These are phyloP conservation scores for Fusarium longipes DNA, from an alignment of 2,329 filamentous ascomycete species.

Conservation along the genomic window DNA sequence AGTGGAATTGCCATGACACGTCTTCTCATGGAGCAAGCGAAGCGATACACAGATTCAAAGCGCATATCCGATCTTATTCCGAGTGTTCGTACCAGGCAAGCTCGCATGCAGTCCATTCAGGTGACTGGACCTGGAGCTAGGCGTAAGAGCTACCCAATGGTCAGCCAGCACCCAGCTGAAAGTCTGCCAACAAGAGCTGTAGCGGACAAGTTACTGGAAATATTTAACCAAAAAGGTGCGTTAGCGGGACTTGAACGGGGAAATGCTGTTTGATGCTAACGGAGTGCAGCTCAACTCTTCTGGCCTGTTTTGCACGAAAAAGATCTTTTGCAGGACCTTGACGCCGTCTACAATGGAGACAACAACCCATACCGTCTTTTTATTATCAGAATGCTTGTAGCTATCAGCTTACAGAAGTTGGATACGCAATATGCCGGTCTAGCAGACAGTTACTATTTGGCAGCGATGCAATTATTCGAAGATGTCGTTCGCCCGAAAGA, in stretches of 20 bases:
- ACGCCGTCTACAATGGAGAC: slow-evolving; percentile 82
- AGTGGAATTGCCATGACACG: slow-evolving; percentile 96
- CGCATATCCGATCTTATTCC: slow-evolving; percentile 93
- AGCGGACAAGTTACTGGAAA: slow-evolving; percentile 81
- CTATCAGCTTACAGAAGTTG: slow-evolving; percentile 93
- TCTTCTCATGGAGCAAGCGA: slow-evolving; percentile 95
- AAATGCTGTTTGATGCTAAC: slow-evolving; percentile 22
- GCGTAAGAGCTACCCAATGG: slow-evolving; percentile 91
- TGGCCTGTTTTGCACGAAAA: slow-evolving; percentile 89
- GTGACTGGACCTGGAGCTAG: slow-evolving; percentile 63
- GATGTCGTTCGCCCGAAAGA: slow-evolving; percentile 88
- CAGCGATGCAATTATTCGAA: slow-evolving; percentile 86
- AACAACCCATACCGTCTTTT: slow-evolving; percentile 88
- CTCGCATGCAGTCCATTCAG: slow-evolving; percentile 69
- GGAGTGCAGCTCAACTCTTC: slow-evolving; percentile 79
- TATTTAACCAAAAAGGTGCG: slow-evolving; percentile 86
- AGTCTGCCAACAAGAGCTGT: slow-evolving; percentile 78
- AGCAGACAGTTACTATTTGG: slow-evolving; percentile 93
- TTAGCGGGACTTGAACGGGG: background rate
- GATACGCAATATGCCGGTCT: slow-evolving; percentile 90
- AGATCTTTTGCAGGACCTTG: slow-evolving; percentile 78
- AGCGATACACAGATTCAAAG: slow-evolving; percentile 89
- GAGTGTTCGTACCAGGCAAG: slow-evolving; percentile 69
- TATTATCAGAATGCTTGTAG: slow-evolving; percentile 88
- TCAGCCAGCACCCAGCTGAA: slow-evolving; percentile 84